Conservation (phyloP, 345 rosid species). For the Citrus unshiu region DNA sequence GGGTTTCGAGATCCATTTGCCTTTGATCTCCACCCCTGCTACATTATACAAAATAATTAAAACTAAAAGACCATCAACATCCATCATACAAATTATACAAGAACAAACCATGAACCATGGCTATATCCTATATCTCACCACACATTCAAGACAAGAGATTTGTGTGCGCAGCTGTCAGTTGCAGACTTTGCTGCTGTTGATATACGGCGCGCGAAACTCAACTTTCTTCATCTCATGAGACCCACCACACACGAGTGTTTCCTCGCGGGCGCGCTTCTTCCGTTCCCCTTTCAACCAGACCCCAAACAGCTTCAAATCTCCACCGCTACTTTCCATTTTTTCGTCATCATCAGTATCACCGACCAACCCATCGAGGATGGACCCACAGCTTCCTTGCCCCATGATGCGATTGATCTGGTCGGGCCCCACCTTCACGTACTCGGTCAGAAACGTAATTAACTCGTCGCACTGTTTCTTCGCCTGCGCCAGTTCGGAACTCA, state of each 20-base stretch:
- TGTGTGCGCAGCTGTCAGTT: constrained; percentile 23
- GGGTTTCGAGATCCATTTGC: constrained; percentile 13
- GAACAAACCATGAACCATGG: too few relatives aligned
- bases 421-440: constrained; percentile 59
- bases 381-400: constrained; percentile 36
- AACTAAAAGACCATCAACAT: too few relatives aligned
- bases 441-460: constrained; percentile 56
- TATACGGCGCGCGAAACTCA: constrained; percentile 40
- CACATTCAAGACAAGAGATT: neutral
- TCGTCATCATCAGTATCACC: constrained; percentile 7
- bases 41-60: too few relatives aligned
- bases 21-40: constrained; percentile 10
- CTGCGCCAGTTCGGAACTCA: constrained; percentile 74
- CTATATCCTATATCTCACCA: too few relatives aligned
- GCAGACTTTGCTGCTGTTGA: constrained; percentile 73
- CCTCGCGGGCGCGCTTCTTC: constrained; percentile 70
- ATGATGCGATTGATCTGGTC: constrained; percentile 68
- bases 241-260: constrained; percentile 46
- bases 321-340: constrained; percentile 29
- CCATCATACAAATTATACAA: too few relatives aligned
- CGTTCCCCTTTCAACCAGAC: constrained; percentile 59
- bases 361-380: constrained; percentile 11
- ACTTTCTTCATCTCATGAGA: constrained; percentile 44
- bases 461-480: constrained; percentile 78
- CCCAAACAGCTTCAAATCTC: constrained; percentile 71